These are phyloP conservation scores for Fusarium robinianum DNA, from an alignment of 2,329 filamentous ascomycete species.

Conservation along the genomic window DNA sequence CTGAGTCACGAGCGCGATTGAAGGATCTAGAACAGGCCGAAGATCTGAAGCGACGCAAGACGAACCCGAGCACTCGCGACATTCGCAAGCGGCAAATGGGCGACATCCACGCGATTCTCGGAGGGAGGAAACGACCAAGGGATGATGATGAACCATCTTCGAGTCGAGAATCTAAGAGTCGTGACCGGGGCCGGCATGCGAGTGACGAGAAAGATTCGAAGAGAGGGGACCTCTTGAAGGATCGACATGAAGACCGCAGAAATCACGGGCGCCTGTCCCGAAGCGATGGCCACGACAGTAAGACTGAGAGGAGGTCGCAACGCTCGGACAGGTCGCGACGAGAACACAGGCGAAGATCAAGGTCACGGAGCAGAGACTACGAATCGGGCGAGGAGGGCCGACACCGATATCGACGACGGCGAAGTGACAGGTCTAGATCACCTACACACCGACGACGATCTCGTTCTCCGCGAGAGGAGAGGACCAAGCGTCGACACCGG, in stretches of 20 bases:
- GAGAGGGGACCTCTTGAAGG: slow-evolving; percentile 29
- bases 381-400: slow-evolving; percentile 18
- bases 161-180: slow-evolving; percentile 20
- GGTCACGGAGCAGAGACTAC: slow-evolving; percentile 24
- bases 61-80: slow-evolving; percentile 53
- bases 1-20: slow-evolving; percentile 75
- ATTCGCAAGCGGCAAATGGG: slow-evolving; percentile 63
- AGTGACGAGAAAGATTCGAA: slow-evolving; percentile 9
- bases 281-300: slow-evolving; percentile 24
- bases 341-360: slow-evolving; percentile 25
- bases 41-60: slow-evolving; percentile 49
- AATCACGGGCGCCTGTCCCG: slow-evolving; percentile 35
- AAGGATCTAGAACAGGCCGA: slow-evolving; percentile 59
- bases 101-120: slow-evolving; percentile 63
- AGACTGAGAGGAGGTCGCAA: slow-evolving; percentile 19
- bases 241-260: slow-evolving; percentile 23
- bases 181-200: slow-evolving; percentile 9
- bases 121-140: slow-evolving; percentile 47
- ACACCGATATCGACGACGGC: slow-evolving; percentile 22
- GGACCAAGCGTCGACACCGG: slow-evolving; percentile 42
- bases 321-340: slow-evolving; percentile 18
- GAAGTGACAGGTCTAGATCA: slow-evolving; percentile 35
- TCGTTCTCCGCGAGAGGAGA: slow-evolving; percentile 39
- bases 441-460: slow-evolving; percentile 37
- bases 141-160: slow-evolving; percentile 28